A percentile compares a stretch with the other conserved stretches of the same genome.
Conservation (phyloP, 768 basidiomycete genomes). For the Inosperma sp. region DNA sequence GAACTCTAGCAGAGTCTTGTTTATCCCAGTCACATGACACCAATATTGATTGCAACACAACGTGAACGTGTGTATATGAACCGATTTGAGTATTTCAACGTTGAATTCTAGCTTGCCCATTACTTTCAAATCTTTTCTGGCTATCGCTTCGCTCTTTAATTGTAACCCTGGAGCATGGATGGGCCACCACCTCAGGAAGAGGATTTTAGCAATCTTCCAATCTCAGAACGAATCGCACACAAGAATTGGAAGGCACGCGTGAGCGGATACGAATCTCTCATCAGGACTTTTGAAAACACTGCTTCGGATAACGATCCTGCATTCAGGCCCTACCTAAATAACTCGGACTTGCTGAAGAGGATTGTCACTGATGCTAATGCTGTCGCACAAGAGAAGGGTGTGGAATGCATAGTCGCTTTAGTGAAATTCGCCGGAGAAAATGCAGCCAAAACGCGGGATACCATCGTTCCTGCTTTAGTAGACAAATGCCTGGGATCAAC, state of each 20-base stretch:
- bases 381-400: slow-evolving; percentile 96
- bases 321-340: slow-evolving; percentile 83
- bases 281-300: slow-evolving; percentile 82
- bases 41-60: too few species aligned
- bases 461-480: slow-evolving; percentile 84
- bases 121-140: background rate
- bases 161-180: slow-evolving; percentile 65
- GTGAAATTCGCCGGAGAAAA: slow-evolving; percentile 91
- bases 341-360: slow-evolving; percentile 76
- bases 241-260: slow-evolving; percentile 99
- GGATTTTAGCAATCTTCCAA: slow-evolving; percentile 78
- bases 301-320: slow-evolving; percentile 92
- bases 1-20: background rate
- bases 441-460: slow-evolving; percentile 72
- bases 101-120: slow-evolving; percentile 1
- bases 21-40: too few species aligned
- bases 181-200: slow-evolving; percentile 90
- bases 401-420: slow-evolving; percentile 81
- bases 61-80: too few species aligned
- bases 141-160: slow-evolving; percentile 4
- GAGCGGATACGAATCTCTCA: slow-evolving; percentile 84
- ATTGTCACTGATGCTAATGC: slow-evolving; percentile 89
- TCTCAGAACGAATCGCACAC: slow-evolving; percentile 79
- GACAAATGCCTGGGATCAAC: slow-evolving; percentile 95
- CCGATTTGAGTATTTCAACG: too few species aligned